A percentile compares a stretch with the other conserved stretches of the same genome.
These are phyloP conservation scores for Crinitomyces ghanaensis DNA, from an alignment of 805 yeast species.

Conservation along the genomic window DNA sequence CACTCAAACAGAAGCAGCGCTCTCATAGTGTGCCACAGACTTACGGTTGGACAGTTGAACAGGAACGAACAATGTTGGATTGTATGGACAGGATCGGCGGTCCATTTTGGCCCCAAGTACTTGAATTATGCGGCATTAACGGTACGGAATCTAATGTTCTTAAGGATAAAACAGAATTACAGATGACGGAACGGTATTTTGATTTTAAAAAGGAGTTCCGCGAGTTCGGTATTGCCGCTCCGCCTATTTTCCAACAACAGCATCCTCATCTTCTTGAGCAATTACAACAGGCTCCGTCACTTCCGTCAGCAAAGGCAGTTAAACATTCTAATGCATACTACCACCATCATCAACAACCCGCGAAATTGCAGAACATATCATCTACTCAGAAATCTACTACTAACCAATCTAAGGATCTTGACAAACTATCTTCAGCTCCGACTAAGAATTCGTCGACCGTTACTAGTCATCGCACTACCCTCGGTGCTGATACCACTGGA, in stretches of 20 bases:
- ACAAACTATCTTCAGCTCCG: no score
- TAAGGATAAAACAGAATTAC: conserved; percentile 83
- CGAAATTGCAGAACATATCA: no score
- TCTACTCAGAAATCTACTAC: no score
- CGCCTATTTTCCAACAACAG: conserved; percentile 64
- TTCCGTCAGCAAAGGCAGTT: no score
- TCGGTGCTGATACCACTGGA: no score
- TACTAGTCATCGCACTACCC: no score
- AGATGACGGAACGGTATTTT: conserved; percentile 90
- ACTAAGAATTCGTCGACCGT: no score
- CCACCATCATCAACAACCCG: no score
- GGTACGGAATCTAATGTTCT: conserved; percentile 74
- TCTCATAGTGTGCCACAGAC: conserved; percentile 1
- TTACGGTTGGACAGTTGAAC: conserved; percentile 65
- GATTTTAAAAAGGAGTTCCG: conserved; percentile 86
- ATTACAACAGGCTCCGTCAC: no score
- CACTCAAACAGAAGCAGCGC: conserved; percentile 13
- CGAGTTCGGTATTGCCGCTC: conserved; percentile 64
- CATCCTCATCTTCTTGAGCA: no score
- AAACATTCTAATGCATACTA: no score
- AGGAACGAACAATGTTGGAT: conserved; percentile 70
- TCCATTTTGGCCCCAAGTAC: conserved; percentile 86
- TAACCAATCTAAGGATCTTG: no score
- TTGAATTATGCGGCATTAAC: conserved; percentile 89
- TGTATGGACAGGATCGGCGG: conserved; percentile 72